These are phyloP conservation scores for Salix arbutifolia DNA, from an alignment of 345 rosid species.

Conservation along the genomic window DNA sequence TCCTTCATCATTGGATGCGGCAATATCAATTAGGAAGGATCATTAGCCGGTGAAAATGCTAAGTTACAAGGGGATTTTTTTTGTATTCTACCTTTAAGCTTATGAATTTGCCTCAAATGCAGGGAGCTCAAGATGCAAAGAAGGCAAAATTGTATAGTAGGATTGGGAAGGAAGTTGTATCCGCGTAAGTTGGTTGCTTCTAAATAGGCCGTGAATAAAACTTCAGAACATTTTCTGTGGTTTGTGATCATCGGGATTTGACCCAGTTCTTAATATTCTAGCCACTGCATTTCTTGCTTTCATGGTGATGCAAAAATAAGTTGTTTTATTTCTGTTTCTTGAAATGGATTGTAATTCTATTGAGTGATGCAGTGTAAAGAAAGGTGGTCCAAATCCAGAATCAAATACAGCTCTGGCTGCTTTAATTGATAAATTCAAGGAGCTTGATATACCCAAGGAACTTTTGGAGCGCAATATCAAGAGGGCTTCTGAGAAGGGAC, in stretches of 20 bases:
- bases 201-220: not conserved
- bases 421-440: slow-evolving; percentile 81
- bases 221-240: not conserved
- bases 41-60: not conserved
- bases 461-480: slow-evolving; percentile 88
- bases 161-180: slow-evolving; percentile 86
- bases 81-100: slow-evolving; percentile 6
- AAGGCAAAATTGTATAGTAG: slow-evolving; percentile 69
- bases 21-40: not conserved
- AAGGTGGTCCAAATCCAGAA: slow-evolving; percentile 76
- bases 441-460: slow-evolving; percentile 87
- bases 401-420: slow-evolving; percentile 74
- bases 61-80: not conserved
- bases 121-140: slow-evolving; percentile 89
- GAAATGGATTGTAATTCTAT: not conserved
- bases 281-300: not conserved
- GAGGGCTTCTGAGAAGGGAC: slow-evolving; percentile 87
- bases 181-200: slow-evolving; percentile 62
- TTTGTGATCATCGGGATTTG: no score
- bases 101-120: slow-evolving; percentile 24
- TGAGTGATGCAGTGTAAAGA: slow-evolving; percentile 60
- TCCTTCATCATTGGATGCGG: not conserved
- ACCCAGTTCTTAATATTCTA: no score
- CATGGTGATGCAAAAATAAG: not conserved
- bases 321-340: not conserved